Evolutionary conservation across 352 stramenopile genomes (phyloP), one percentile per base, ranked within the genome.

Genomic region (Phytophthora fragariaefolia): DNA sequence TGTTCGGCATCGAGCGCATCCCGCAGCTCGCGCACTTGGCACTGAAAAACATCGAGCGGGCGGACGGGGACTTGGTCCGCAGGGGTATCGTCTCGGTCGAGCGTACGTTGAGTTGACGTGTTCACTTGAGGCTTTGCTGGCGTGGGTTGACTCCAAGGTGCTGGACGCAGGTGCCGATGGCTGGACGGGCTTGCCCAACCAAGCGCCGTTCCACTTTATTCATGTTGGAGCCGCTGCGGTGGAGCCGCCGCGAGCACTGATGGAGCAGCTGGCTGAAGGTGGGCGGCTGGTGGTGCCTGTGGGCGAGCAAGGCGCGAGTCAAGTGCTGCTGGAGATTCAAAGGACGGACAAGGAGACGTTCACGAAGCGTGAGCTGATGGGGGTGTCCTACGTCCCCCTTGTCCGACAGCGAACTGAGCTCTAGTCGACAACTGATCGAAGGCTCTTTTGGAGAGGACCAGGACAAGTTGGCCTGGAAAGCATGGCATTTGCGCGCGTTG

Each of bases 181-280:
- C 6, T 99, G 96, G 96, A 76, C 92, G 30, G 97, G 97, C 10
- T 77, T 97, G 60, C 79, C 83, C 3, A 90, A 93, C 24, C 75
- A 92, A 57, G 91, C 78, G 27, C 97, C 97, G 8, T 99, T 97
- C 65, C 83, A 99, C 77, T 98, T 96, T 40, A 99, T 99, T 66
- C 96, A 99, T 77, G 97, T 99, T 0, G 97, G 97, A 1, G 97
- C 97, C 3, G 97, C 97, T 2, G 97, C 97, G 4, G 79, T 85
- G 6, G 80, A 83, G 36, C 86, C 98, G 17, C 97, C 97, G 0
- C 65, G 76, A 54, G 79, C 89, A 17, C 71, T 99, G 10, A 89
- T 98, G 71, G 75, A 88, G 13, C 95, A 99, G 75, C 62, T 91
- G 2, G 73, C 80, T 1, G 71, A 95, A 20, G 93, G 95, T 40